Base-by-base conservation (phyloP, 306 rosid species). In the Fragaria iinumae region DNA sequence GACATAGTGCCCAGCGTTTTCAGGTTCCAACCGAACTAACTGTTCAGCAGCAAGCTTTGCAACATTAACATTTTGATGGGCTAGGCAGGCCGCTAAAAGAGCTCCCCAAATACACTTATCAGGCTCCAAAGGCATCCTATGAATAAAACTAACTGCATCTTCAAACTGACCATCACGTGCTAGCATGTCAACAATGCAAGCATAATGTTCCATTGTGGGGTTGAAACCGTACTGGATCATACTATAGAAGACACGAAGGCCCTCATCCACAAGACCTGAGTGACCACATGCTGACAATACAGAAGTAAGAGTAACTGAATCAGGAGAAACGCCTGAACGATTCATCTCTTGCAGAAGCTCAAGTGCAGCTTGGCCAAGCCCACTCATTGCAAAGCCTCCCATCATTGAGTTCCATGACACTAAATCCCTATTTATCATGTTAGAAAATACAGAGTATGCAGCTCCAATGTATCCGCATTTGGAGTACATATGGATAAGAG, bases 221-320 rank as follows among this genome's bases (percentile, higher is more conserved):
- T 55, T 75, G 20, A 85, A 44, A n/a, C 86, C 67, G 53, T 83
- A 81, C 69, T 81, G 83, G 52, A 68, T 83, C 86, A 79, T 81
- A 66, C 74, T 71, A 63, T 85, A 50, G 84, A 88, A 83, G 50
- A 88, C 79, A 55, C 77, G 79, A 75, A 83, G 80, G 78, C 89
- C 88, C 27, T 85, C 82, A 72, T 88, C 84, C 64, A 79, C 80
- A 9, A 85, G 84, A 83, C 89, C 88, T 44, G 86, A 83, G 66
- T 88, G 88, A 48, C 88, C 72, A 53, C 86, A 88, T 79, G 89
- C 88, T 41, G 91, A 88, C 52, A 86, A 83, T 20, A 77, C 80
- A 62, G 80, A 83, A 63, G 91, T 81, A 73, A 85, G 76, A 25
- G 91, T 88, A 64, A 83, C 80, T 45, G 73, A 81, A 77, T 77